Base-by-base conservation (phyloP, 1,139 yeast genomes). In the Scheffersomyces quercinus region DNA sequence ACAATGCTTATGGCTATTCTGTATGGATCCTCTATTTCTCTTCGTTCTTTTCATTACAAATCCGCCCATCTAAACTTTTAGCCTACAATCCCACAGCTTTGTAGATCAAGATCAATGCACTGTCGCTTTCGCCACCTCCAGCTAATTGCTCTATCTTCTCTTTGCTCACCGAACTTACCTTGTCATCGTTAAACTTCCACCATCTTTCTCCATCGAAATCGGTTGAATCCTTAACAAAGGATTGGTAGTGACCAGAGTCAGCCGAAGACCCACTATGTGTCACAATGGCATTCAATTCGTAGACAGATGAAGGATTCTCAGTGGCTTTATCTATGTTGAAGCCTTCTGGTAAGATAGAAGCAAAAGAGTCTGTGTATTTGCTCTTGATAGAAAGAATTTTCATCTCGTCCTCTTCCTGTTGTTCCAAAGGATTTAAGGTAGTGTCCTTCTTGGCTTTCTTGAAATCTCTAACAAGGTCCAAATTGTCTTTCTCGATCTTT, bases 71-170 rank as follows among this genome's bases (percentile, higher is more conserved):
- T 13, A 6, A 11, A 31, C n/a, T 37, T 31, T 37, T 14, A n/a
- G 31, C 37, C 55, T 58, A 68, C 52, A 75, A 59, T 14, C 93
- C 95, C 54, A 83, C 79, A 3, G 89, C 95, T 60, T 85, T 85
- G 73, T 93, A 93, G 43, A 93, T 68, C 53, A 91, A 76, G 49
- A 95, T 84, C 66, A 93, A 79, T 1, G 99, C 99, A 57, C 95
- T 83, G 66, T 93, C 99, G 55, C 96, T 84, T 69, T 95, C 99
- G 48, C 99, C 97, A 41, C 99, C 99, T 38, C 99, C 99, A 7
- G 97, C 88, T 51, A 95, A 76, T 43, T 79, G 68, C 61, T 89
- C 97, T 49, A 93, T 82, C 60, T 81, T 88, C 42, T 89, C 95
- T 59, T 82, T 87, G 47, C 76, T 79, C 12, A 91, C 90, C 34